Evolutionary conservation across 2,329 filamentous ascomycete genomes (phyloP).

Genomic region (Exophiala dermatitidis): DNA sequence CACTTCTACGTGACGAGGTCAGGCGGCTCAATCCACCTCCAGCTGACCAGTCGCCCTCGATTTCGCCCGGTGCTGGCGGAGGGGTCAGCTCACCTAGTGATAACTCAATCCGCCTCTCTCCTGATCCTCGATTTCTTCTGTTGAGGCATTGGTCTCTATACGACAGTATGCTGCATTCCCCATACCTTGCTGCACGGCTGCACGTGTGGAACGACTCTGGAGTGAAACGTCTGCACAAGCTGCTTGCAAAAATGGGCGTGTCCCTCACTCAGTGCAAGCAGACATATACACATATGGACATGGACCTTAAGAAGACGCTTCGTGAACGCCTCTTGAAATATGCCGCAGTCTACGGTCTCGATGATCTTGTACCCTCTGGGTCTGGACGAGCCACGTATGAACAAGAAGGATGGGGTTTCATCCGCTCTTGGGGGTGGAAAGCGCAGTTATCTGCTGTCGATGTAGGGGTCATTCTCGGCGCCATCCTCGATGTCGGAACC

Average conservation of each 20-base stretch:
- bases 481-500: slow-evolving; percentile 79
- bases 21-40: slow-evolving; percentile 76
- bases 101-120: slow-evolving; percentile 82
- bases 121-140: slow-evolving; percentile 86
- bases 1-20: slow-evolving; percentile 86
- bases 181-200: slow-evolving; percentile 82
- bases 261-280: slow-evolving; percentile 90
- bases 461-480: slow-evolving; percentile 84
- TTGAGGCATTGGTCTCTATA: slow-evolving; percentile 96
- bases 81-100: slow-evolving; percentile 76
- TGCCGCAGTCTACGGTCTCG: slow-evolving; percentile 84
- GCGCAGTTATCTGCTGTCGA: slow-evolving; percentile 89
- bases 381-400: slow-evolving; percentile 61
- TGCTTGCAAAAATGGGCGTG: slow-evolving; percentile 96
- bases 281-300: slow-evolving; percentile 97
- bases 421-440: slow-evolving; percentile 95
- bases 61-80: slow-evolving; percentile 11
- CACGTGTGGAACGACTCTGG: slow-evolving; percentile 93
- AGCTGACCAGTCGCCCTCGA: slow-evolving; percentile 39
- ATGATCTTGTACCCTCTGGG: slow-evolving; percentile 81
- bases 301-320: slow-evolving; percentile 84
- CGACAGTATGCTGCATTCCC: slow-evolving; percentile 96
- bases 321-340: slow-evolving; percentile 83
- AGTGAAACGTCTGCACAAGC: slow-evolving; percentile 80
- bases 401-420: slow-evolving; percentile 94